phyloP scores from a whole-genome alignment of 108 stramenopile species.

The Skeletonema grethae region DNA sequence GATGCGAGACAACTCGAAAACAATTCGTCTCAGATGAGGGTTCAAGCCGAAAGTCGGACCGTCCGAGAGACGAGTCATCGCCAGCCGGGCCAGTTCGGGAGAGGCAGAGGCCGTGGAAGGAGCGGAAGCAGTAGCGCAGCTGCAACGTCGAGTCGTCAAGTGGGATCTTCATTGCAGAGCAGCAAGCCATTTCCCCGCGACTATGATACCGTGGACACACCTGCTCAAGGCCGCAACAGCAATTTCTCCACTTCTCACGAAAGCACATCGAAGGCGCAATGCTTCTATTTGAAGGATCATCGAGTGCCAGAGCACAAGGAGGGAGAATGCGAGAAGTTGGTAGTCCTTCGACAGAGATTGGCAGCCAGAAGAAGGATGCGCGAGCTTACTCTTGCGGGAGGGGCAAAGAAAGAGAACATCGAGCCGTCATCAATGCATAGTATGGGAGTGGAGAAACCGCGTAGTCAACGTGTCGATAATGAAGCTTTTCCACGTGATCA shows the following conservation, averaged over 20 bases:
- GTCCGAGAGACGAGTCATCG: background rate
- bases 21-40: background rate
- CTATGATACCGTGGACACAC: background rate
- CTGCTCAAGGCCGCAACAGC: background rate
- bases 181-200: background rate
- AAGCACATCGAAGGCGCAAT: background rate
- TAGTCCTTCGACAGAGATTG: slow-evolving; percentile 38
- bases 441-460: background rate
- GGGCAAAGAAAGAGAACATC: background rate
- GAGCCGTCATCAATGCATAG: background rate
- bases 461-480: background rate
- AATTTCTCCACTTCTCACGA: background rate
- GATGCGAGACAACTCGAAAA: background rate
- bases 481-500: background rate
- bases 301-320: slow-evolving; percentile 47
- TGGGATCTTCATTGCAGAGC: background rate
- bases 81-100: background rate
- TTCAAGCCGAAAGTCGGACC: background rate
- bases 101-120: slow-evolving; percentile 9
- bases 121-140: background rate
- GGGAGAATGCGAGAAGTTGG: slow-evolving; percentile 50
- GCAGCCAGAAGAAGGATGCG: slow-evolving; percentile 27
- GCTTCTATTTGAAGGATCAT: slow-evolving; percentile 11
- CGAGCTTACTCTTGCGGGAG: background rate
- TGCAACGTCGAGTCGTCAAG: background rate